phyloP scores from a whole-genome alignment of 306 rosid genomes.

The Fragaria nilgerrensis region DNA sequence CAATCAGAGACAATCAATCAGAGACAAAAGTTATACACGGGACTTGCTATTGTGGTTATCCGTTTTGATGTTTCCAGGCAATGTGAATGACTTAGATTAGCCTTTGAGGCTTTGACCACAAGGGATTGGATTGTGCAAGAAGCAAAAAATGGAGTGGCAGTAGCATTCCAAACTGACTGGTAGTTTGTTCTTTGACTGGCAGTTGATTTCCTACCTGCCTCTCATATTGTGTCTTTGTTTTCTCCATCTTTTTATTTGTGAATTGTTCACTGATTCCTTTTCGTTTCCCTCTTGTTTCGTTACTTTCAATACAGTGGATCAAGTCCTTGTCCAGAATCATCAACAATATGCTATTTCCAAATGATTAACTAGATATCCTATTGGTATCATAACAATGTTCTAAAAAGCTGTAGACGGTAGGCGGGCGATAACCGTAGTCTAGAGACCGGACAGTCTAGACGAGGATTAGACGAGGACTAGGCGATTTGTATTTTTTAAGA shows the following conservation, averaged over 20 bases:
- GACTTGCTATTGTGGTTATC: constrained; percentile 5
- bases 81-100: neutral
- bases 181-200: constrained; percentile 66
- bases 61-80: constrained; percentile 12
- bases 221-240: neutral
- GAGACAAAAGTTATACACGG: constrained; percentile 3
- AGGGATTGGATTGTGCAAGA: constrained; percentile 10
- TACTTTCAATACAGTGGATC: neutral
- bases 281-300: neutral
- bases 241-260: neutral
- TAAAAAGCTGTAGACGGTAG: too few species aligned
- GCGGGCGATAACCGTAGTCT: too few species aligned
- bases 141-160: neutral
- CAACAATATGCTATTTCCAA: too few species aligned
- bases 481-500: too few species aligned
- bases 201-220: constrained; percentile 24
- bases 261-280: neutral
- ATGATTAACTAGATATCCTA: too few species aligned
- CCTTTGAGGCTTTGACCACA: constrained; percentile 4
- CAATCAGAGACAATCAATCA: neutral
- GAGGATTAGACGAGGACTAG: too few species aligned
- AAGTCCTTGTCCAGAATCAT: neutral
- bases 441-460: too few species aligned
- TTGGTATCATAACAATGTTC: too few species aligned
- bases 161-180: constrained; percentile 38